A percentile compares a stretch with the other conserved stretches of the same genome.
phyloP scores from a whole-genome alignment of 2,329 filamentous ascomycete genomes.

The Alternaria incomplexa region DNA sequence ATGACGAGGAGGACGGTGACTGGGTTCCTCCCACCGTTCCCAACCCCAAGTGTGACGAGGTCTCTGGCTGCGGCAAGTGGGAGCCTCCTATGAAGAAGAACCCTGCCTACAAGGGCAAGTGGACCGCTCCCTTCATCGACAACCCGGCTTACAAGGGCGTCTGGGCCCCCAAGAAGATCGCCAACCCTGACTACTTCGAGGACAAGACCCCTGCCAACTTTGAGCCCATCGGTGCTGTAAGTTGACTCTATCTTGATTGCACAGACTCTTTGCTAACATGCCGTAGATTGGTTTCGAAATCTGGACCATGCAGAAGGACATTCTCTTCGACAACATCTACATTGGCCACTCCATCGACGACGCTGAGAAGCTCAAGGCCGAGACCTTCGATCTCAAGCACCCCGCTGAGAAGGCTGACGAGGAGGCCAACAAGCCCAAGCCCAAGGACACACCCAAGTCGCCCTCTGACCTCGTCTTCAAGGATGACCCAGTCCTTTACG shows the following conservation, averaged over 20 bases:
- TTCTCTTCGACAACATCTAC: constrained; percentile 99
- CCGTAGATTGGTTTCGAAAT: constrained; percentile 93
- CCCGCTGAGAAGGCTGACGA: constrained; percentile 81
- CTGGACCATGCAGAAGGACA: constrained; percentile 99
- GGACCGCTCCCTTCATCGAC: constrained; percentile 89
- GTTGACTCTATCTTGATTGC: constrained; percentile 49
- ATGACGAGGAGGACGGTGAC: constrained; percentile 99
- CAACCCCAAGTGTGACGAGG: constrained; percentile 95
- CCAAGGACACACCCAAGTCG: constrained; percentile 67
- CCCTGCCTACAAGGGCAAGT: constrained; percentile 98
- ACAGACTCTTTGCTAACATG: constrained; percentile 15
- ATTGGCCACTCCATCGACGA: constrained; percentile 96
- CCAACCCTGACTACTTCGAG: constrained; percentile 95
- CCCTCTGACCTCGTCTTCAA: constrained; percentile 83
- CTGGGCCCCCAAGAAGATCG: constrained; percentile 94
- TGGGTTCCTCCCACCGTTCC: constrained; percentile 88
- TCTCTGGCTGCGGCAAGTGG: constrained; percentile 93
- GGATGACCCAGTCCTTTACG: constrained; percentile 85
- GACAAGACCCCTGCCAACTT: constrained; percentile 97
- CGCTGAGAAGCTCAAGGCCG: constrained; percentile 83
- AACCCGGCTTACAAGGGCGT: constrained; percentile 98
- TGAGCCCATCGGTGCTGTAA: constrained; percentile 95
- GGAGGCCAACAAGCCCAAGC: constrained; percentile 80
- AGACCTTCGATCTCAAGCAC: constrained; percentile 91
- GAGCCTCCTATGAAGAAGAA: constrained; percentile 90